Conservation (phyloP, 2,329 filamentous ascomycete genomes). For the Hypoxylon sp. region DNA sequence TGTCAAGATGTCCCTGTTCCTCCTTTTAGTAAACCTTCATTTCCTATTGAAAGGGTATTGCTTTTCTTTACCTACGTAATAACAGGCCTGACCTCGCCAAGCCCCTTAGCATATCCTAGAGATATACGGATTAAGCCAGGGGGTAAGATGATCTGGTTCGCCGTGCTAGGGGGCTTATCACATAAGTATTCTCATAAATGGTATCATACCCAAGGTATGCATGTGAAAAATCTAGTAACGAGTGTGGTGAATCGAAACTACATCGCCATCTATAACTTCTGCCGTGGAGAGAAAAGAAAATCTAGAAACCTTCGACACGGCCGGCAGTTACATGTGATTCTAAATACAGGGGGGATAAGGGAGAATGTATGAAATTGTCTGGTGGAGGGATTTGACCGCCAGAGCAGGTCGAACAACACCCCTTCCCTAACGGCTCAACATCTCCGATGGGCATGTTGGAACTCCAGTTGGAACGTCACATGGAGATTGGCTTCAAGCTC, state of each 20-base stretch:
- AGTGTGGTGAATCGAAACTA: slow-evolving; percentile 7
- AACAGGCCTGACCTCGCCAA: slow-evolving; percentile 7
- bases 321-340: background rate
- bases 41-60: slow-evolving; percentile 6
- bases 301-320: slow-evolving; percentile 10
- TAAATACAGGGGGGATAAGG: background rate
- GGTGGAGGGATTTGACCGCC: slow-evolving; percentile 12
- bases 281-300: no score
- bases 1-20: slow-evolving; percentile 20
- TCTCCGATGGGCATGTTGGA: slow-evolving; percentile 12
- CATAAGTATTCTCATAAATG: background rate
- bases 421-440: slow-evolving; percentile 8
- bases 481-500: background rate
- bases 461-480: slow-evolving; percentile 36
- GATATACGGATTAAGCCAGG: slow-evolving; percentile 21
- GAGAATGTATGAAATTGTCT: slow-evolving; percentile 3
- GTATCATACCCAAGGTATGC: background rate
- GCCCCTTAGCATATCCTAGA: slow-evolving; percentile 20
- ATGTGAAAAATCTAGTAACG: slow-evolving; percentile 26
- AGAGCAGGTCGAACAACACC: slow-evolving; percentile 10
- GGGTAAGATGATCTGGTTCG: slow-evolving; percentile 19
- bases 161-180: slow-evolving; percentile 10
- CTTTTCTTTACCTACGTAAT: slow-evolving; percentile 24
- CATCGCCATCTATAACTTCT: slow-evolving; percentile 6
- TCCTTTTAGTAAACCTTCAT: slow-evolving; percentile 25